Evolutionary conservation across 768 basidiomycete genomes (phyloP).

Genomic region (Clavulina sp.): DNA sequence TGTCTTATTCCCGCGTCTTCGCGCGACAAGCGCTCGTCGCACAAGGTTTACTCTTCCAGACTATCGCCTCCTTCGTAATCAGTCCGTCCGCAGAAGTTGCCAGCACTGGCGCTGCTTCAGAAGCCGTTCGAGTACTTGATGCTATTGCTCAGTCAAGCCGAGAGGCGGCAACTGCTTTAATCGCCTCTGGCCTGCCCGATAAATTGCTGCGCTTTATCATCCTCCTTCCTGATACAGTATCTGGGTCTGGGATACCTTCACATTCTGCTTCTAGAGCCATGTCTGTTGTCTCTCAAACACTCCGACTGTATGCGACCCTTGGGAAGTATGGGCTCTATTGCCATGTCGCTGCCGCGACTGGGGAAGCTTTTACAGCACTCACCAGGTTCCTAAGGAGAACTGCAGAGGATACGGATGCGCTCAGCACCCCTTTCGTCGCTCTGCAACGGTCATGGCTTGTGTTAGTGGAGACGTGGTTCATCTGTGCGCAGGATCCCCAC

Average conservation of each 20-base stretch:
- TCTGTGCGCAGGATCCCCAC: conserved; percentile 83
- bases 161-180: conserved; percentile 39
- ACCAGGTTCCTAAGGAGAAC: conserved; percentile 17
- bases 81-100: no score
- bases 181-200: conserved; percentile 32
- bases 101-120: neutral
- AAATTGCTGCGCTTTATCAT: conserved; percentile 57
- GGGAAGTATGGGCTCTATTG: conserved; percentile 68
- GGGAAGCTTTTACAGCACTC: conserved; percentile 36
- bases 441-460: conserved; percentile 23
- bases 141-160: conserved; percentile 49
- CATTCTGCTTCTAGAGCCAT: conserved; percentile 17
- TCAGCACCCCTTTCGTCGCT: neutral
- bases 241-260: neutral
- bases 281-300: conserved; percentile 34
- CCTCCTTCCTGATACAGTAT: conserved; percentile 18
- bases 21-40: no score
- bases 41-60: no score
- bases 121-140: conserved; percentile 39
- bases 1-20: conserved; percentile 40
- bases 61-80: conserved; percentile 33
- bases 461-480: conserved; percentile 53
- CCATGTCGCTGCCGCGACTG: conserved; percentile 45
- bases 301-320: conserved; percentile 46
- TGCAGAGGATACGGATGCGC: no score